Evolutionary conservation across 75 land plant genomes (phyloP), one percentile per base, ranked within the genome.

Genomic region (Sequoia sempervirens): DNA sequence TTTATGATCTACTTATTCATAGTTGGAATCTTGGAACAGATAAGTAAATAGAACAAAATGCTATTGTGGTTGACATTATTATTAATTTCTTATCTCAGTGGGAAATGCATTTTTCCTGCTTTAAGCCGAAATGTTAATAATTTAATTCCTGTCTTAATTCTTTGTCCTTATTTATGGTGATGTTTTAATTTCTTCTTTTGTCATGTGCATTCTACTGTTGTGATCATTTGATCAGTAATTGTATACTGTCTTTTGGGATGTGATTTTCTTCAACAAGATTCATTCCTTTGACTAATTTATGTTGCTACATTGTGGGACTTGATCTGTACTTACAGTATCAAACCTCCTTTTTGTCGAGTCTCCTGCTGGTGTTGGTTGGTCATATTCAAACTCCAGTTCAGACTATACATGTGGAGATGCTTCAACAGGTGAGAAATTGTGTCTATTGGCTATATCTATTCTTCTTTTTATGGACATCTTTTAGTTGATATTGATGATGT

Each of bases 291-390:
- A 43, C 50, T 45, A 41, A 43, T 23, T 12, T 20, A 69, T 69
- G 32, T 14, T 69, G 13, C 73, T 28, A 9, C 70, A 40, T 9
- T 41, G 23, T 45, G 80, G 45, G 50, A 78, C 52, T 41, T 78
- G 50, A 78, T 12, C 50, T 45, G 30, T 45, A 45, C n/a, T 26
- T 78, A 20, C 54, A 87, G 88, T 81, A 32, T 85, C 87, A 26
- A 87, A 84, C 70, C 53, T 87, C 23, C 83, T 87, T 37, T 87
- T 87, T 66, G 69, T 87, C 64, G 88, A 87, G 50, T 84, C 88
- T 41, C 88, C 88, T 81, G 88, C 88, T 56, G 88, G 88, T 80
- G 88, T 87, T 81, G 88, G 88, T 64, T 87, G 88, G 88, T 87
- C 88, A 43, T 87, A 87, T 66, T 87, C 88, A 47, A 87, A 87